Base-by-base conservation (phyloP, 2,329 filamentous ascomycete species). In the Nakataea oryzae region DNA sequence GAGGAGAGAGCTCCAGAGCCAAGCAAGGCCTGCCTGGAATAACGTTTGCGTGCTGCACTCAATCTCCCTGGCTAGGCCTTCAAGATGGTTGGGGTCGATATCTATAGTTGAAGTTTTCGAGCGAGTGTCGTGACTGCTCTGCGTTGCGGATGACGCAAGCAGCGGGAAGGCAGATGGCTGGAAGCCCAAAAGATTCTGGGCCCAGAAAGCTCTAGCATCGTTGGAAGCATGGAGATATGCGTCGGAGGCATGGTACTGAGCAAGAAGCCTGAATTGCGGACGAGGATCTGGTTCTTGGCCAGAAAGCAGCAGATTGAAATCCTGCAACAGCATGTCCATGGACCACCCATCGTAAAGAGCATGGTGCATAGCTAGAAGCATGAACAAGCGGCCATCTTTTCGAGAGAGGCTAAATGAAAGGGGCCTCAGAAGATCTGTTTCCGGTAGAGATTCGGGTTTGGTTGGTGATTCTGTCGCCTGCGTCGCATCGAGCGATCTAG, bases 271-370 rank as follows among this genome's bases (percentile, higher is more conserved):
- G 67, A 90, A 96, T 29, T 85, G 79, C 0, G 85, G 83, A 30
- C 86, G 78, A 1, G 67, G 55, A 0, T 66, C 50, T 1, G 75
- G 65, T 5, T 59, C 17, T 1, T 64, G 61, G 11, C 71, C 69
- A 30, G 60, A 59, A 0, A 89, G 68, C 1, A 88, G 66, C 0
- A 68, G 69, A 4, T 81, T 78, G 5, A 96, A 74, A 70, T 96
- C 91, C 29, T 81, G 75, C 17, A 90, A 67, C 0, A 96, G 73
- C 32, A 93, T 77, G 60, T 96, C 89, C 69, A 92, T 81, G 0
- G 91, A 93, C 93, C 93, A 97, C n/a, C 92, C 93, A 72, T 97
- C 93, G 69, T 96, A 97, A 1, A 96, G 72, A 0, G 90, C 86
- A 73, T 97, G 93, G 70, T 96, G 92, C 0, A 96, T 77, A 14